Evolutionary conservation across 139 green algal species (phyloP).

Genomic region (Mesotaenium endlicherianum): DNA sequence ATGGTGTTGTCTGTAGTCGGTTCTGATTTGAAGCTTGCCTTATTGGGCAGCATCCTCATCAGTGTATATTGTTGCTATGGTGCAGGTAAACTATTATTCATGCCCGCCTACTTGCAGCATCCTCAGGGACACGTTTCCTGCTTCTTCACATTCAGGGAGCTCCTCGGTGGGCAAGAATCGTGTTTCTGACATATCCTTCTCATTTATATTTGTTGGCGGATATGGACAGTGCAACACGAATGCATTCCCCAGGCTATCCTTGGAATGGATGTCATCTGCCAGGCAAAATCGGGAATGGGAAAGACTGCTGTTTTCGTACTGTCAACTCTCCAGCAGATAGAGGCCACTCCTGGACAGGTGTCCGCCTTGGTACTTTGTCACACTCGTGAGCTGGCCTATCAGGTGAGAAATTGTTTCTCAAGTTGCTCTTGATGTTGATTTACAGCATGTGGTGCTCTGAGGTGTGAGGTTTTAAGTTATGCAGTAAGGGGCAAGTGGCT

Average conservation of each 20-base stretch:
- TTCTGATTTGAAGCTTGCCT: too few relatives aligned
- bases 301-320: slow-evolving; percentile 99
- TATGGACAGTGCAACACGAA: slow-evolving; percentile 98
- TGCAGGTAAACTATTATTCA: too few relatives aligned
- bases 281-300: slow-evolving; percentile 99
- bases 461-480: too few relatives aligned
- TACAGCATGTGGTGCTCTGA: neutral
- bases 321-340: slow-evolving; percentile 94
- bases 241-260: slow-evolving; percentile 98
- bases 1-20: too few relatives aligned
- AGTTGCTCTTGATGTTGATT: slow-evolving; percentile 22
- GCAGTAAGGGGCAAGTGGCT: too few relatives aligned
- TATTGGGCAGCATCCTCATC: too few relatives aligned
- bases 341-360: slow-evolving; percentile 70
- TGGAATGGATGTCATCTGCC: slow-evolving; percentile 96
- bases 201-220: too few relatives aligned
- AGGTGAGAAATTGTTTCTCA: slow-evolving; percentile 55
- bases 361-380: slow-evolving; percentile 90
- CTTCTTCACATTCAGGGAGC: neutral
- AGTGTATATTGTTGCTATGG: neutral
- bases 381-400: slow-evolving; percentile 97
- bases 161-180: neutral
- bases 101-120: neutral
- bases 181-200: neutral
- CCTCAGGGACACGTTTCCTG: neutral